Evolutionary conservation across 495 filamentous ascomycete species (phyloP), one percentile per base, ranked within the genome.

Genomic region (Penicillium waksmanii): DNA sequence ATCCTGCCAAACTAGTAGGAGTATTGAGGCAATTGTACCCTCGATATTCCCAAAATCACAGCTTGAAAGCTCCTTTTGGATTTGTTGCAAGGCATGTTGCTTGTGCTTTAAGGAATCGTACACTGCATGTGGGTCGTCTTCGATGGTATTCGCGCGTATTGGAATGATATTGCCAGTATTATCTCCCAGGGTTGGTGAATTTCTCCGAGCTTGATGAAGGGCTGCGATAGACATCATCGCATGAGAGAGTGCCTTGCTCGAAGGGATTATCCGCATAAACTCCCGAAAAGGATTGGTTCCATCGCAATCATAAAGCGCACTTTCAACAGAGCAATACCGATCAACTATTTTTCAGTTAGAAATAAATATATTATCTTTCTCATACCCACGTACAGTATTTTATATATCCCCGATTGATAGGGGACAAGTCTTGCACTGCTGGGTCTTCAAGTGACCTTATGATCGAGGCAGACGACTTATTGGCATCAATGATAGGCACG

Each of bases 201-300:
- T 51, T 31, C 49, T 54, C 35, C 50, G 43, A 15, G 65, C 51
- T 43, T 61, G 61, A 44, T 67, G 61, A 11, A 67, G 47, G 6
- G 65, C 65, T 44, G 61, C 61, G 8, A 64, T 46, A 7, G 65
- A 67, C 8, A 59, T 48, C 12, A 67, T 57, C 4, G 61, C 59
- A 56, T 67, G 40, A 19, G 55, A 49, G 15, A 67, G 51, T 11
- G 40, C 61, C 15, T 47, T 55, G 40, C 61, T 61, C 6, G 65
- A 53, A 18, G 65, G 65, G 23, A 67, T 64, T 12, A 67, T 49
- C 13, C 61, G 61, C 51, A 67, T 60, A 25, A 67, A 67, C 43
- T 64, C 65, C 31, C 59, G 61, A 23, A 67, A 63, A 1, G 61
- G 44, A 38, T 67, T 67, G 1, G 43, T 54, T 9, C 51, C 23